phyloP scores from a whole-genome alignment of 2,329 filamentous ascomycete genomes.

The Dothideomycetes sp. region DNA sequence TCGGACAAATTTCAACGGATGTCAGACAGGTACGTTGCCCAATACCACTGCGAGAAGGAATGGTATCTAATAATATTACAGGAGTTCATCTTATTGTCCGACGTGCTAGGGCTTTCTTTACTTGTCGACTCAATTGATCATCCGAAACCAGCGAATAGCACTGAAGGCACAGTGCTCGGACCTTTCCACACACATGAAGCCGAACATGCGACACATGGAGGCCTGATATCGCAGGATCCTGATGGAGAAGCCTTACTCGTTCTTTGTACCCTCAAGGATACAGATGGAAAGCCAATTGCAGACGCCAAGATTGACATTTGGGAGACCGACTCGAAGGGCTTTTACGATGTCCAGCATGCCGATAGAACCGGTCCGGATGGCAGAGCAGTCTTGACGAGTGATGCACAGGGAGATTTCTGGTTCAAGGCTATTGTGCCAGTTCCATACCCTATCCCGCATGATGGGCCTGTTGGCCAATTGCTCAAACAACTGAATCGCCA shows the following conservation, averaged over 20 bases:
- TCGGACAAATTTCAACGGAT: conserved; percentile 63
- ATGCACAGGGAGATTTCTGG: conserved; percentile 66
- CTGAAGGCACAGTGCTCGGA: conserved; percentile 70
- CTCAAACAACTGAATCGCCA: conserved; percentile 58
- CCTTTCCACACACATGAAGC: conserved; percentile 79
- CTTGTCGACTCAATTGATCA: conserved; percentile 77
- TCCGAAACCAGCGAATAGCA: conserved; percentile 58
- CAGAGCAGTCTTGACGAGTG: conserved; percentile 57
- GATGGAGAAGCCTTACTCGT: conserved; percentile 60
- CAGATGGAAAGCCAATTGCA: conserved; percentile 48
- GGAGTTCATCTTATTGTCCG: conserved; percentile 67
- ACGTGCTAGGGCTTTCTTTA: conserved; percentile 67
- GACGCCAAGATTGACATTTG: conserved; percentile 70
- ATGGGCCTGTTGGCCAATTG: conserved; percentile 71
- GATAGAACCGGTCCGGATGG: conserved; percentile 56
- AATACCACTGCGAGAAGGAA: too few relatives aligned
- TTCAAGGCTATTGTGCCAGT: conserved; percentile 79
- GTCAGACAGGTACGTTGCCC: conserved; percentile 57
- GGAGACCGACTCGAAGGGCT: conserved; percentile 72
- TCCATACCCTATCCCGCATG: conserved; percentile 73
- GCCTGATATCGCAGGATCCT: conserved; percentile 55
- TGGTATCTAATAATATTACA: conserved; percentile 7
- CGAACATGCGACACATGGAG: conserved; percentile 43
- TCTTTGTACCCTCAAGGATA: conserved; percentile 61
- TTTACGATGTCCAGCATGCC: conserved; percentile 71